Conservation (phyloP, 2,329 filamentous ascomycete genomes). For the Chalaropsis thielavioides region DNA sequence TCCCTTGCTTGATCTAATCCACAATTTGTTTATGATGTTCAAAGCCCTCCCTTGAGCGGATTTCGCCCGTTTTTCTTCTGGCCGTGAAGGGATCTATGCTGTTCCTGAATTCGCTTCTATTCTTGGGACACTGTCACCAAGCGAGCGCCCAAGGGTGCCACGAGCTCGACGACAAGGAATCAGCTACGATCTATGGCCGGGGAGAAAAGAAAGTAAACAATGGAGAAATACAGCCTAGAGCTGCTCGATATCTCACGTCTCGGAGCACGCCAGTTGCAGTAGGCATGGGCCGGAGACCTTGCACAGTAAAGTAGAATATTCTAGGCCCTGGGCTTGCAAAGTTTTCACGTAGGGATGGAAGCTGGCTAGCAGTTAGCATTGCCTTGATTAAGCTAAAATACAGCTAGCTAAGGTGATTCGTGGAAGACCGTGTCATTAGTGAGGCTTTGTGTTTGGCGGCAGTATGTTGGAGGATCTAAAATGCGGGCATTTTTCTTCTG, state of each 20-base stretch:
- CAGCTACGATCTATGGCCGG: neutral
- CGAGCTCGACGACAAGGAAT: neutral
- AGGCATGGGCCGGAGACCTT: neutral
- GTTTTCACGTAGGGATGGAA: neutral
- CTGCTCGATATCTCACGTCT: neutral
- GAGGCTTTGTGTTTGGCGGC: neutral
- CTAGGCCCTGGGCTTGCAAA: neutral
- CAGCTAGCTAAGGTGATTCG: neutral
- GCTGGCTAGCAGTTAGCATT: neutral
- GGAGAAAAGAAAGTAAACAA: neutral
- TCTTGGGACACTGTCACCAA: neutral
- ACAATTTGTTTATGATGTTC: no score
- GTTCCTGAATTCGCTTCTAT: neutral
- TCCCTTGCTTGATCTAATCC: no score
- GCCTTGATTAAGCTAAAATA: neutral
- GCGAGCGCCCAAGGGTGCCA: neutral
- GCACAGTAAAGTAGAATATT: neutral
- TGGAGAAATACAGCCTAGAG: neutral
- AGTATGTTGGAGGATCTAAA: neutral
- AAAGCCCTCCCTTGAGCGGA: no score
- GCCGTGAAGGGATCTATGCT: no score
- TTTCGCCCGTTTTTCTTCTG: no score
- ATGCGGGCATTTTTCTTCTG: neutral
- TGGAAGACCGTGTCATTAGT: neutral
- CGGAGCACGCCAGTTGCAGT: no score